Conservation (phyloP, 2,329 filamentous ascomycete species). For the Nannizziopsis arthrosporioides region DNA sequence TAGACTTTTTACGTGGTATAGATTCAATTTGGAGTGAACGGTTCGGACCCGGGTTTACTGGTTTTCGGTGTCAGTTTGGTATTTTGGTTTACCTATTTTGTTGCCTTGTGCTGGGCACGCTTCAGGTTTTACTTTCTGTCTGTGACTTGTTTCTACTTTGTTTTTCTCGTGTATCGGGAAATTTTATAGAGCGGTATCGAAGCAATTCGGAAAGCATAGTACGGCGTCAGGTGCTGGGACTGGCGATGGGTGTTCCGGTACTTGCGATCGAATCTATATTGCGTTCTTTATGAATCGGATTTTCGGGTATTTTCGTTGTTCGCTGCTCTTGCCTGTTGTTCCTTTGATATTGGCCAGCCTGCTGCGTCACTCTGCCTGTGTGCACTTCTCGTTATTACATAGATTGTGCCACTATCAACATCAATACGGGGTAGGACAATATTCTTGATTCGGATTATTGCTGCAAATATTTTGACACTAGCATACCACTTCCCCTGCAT, state of each 20-base stretch:
- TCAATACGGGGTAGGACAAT: no score
- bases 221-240: slow-evolving; percentile 8
- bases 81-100: neutral
- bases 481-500: no score
- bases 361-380: neutral
- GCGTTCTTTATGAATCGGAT: neutral
- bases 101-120: slow-evolving; percentile 7
- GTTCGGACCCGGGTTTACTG: neutral
- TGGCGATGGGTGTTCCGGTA: slow-evolving; percentile 7
- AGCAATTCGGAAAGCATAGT: slow-evolving; percentile 10
- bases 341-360: neutral
- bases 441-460: no score
- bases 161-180: neutral
- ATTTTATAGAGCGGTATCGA: slow-evolving; percentile 9
- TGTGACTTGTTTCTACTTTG: slow-evolving; percentile 1
- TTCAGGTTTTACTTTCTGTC: slow-evolving; percentile 3
- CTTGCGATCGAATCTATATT: slow-evolving; percentile 1
- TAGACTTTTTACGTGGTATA: slow-evolving; percentile 14
- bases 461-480: no score
- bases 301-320: neutral
- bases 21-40: slow-evolving; percentile 9
- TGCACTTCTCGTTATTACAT: no score
- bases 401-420: no score
- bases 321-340: neutral
- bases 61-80: no score